These are phyloP conservation scores for Cephaloascus albidus DNA, from an alignment of 805 yeast genomes.

Conservation along the genomic window DNA sequence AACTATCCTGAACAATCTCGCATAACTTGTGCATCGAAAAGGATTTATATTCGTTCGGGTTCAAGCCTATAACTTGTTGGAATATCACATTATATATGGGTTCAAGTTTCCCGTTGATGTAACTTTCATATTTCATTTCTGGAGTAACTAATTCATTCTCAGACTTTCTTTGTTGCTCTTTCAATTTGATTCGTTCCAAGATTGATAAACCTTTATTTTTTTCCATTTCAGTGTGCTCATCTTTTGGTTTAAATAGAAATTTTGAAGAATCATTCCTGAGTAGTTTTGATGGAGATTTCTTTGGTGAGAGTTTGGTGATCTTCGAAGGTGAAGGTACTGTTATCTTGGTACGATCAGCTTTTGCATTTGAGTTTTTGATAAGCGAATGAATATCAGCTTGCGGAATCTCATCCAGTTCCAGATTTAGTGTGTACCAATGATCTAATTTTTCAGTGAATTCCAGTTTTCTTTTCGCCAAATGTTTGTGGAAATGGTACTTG, in stretches of 20 bases:
- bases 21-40: slow-evolving; percentile 16
- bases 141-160: slow-evolving; percentile 5
- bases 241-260: slow-evolving; percentile 23
- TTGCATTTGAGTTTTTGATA: background rate
- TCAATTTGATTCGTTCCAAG: slow-evolving; percentile 27
- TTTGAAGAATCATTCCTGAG: slow-evolving; percentile 24
- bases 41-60: slow-evolving; percentile 9
- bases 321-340: background rate
- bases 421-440: slow-evolving; percentile 9
- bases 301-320: slow-evolving; percentile 1
- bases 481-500: slow-evolving; percentile 6
- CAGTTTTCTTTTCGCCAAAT: slow-evolving; percentile 2
- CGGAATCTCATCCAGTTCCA: slow-evolving; percentile 19
- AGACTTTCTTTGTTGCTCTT: slow-evolving; percentile 15
- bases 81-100: slow-evolving; percentile 19
- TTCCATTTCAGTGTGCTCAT: slow-evolving; percentile 5
- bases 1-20: slow-evolving; percentile 22
- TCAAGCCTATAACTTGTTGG: slow-evolving; percentile 18
- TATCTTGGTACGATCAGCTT: background rate
- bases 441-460: slow-evolving; percentile 5
- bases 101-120: slow-evolving; percentile 15
- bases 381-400: slow-evolving; percentile 8
- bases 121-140: slow-evolving; percentile 10
- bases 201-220: slow-evolving; percentile 13
- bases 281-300: slow-evolving; percentile 4